These are phyloP conservation scores for Tieghemiomyces parasiticus DNA, from an alignment of 192 early-diverging fungal species.

Conservation along the genomic window DNA sequence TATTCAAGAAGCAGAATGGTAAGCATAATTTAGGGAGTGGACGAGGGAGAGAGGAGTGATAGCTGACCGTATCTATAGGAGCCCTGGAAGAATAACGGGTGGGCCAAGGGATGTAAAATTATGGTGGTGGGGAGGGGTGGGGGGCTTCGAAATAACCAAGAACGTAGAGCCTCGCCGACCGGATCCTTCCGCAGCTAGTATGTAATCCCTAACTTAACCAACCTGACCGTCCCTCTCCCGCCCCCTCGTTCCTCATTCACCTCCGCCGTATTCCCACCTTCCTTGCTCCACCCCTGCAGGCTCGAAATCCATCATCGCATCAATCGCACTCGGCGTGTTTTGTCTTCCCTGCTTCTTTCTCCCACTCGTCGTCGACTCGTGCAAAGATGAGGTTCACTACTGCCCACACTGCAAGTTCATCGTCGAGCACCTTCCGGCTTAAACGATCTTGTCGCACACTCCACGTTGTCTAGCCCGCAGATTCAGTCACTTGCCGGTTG, in stretches of 20 bases:
- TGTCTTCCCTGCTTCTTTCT: background rate
- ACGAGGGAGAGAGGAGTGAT: background rate
- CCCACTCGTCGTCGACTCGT: background rate
- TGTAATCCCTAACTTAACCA: too few relatives aligned
- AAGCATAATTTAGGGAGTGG: background rate
- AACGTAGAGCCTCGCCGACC: too few relatives aligned
- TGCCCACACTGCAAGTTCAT: slow-evolving; percentile 1
- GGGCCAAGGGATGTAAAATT: background rate
- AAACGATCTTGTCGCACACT: background rate
- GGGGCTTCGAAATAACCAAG: too few relatives aligned
- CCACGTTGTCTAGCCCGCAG: too few relatives aligned
- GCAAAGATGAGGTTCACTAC: slow-evolving; percentile 5
- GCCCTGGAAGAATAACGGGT: background rate
- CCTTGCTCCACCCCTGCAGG: too few relatives aligned
- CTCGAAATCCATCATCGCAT: background rate
- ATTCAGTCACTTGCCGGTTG: too few relatives aligned
- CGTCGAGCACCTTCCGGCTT: background rate
- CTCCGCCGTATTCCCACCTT: too few relatives aligned
- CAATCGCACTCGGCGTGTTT: background rate
- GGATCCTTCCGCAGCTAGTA: too few relatives aligned
- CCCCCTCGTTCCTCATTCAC: too few relatives aligned
- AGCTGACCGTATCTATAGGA: background rate
- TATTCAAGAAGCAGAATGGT: background rate
- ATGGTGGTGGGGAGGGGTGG: background rate
- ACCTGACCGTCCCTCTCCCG: too few relatives aligned